These are phyloP conservation scores for Emydomyces testavorans DNA, from an alignment of 2,329 filamentous ascomycete species.

Conservation along the genomic window DNA sequence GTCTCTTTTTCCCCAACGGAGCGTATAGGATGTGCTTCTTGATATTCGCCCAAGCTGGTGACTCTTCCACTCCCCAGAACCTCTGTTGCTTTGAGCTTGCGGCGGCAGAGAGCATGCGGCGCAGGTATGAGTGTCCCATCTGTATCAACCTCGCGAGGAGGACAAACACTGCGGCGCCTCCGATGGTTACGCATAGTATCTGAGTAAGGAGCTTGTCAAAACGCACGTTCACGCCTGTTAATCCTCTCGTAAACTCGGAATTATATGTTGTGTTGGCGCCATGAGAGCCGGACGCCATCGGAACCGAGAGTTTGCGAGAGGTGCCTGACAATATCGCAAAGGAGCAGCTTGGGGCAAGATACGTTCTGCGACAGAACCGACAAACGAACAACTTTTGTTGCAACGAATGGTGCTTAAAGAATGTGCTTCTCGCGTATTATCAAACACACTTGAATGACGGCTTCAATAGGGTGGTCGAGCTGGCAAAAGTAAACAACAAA, in stretches of 20 bases:
- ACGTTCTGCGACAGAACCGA: no score
- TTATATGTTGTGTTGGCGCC: conserved; percentile 30
- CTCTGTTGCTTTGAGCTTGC: conserved; percentile 31
- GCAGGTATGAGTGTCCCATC: conserved; percentile 36
- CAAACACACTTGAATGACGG: no score
- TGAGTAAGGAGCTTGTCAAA: conserved; percentile 31
- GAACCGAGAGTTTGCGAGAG: background rate
- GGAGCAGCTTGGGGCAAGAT: no score
- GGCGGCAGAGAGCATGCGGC: conserved; percentile 33
- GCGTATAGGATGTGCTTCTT: conserved; percentile 45
- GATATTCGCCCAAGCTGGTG: conserved; percentile 31
- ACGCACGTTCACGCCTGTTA: conserved; percentile 31
- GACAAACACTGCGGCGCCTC: conserved; percentile 27
- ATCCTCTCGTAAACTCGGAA: conserved; percentile 31
- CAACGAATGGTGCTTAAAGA: no score
- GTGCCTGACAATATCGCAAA: no score
- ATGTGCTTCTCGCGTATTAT: no score
- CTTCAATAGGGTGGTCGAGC: no score
- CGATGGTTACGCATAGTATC: conserved; percentile 31
- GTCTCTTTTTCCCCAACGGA: conserved; percentile 60
- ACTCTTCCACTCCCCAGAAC: conserved; percentile 37
- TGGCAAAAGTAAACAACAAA: no score
- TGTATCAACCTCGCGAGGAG: conserved; percentile 34
- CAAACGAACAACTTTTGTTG: no score
- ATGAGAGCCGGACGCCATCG: conserved; percentile 3